Conservation (phyloP, 2,329 filamentous ascomycete species). For the Fusarium luffae region DNA sequence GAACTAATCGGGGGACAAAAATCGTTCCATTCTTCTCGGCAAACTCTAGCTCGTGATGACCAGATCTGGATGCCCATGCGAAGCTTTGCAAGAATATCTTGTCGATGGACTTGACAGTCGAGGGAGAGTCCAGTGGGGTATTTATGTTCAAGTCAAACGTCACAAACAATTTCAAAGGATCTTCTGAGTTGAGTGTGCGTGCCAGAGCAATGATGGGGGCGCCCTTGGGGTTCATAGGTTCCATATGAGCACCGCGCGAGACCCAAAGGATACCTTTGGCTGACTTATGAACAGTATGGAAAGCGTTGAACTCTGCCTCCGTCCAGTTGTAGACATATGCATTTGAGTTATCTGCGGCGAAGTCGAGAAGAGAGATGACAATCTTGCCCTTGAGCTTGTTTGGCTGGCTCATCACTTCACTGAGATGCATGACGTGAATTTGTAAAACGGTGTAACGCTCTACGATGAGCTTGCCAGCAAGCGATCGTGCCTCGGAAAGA, state of each 20-base stretch:
- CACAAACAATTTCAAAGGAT: conserved; percentile 55
- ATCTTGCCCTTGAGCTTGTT: conserved; percentile 42
- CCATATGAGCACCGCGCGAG: conserved; percentile 56
- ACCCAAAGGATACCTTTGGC: conserved; percentile 61
- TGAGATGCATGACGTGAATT: conserved; percentile 8
- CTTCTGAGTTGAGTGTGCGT: conserved; percentile 62
- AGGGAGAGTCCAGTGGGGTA: conserved; percentile 11
- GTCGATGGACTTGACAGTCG: conserved; percentile 36
- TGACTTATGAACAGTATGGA: conserved; percentile 54
- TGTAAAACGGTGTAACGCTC: background rate
- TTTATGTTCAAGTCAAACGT: conserved; percentile 54
- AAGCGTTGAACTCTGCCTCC: conserved; percentile 52
- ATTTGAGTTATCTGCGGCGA: conserved; percentile 43
- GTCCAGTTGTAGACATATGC: conserved; percentile 54
- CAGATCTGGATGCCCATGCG: conserved; percentile 10
- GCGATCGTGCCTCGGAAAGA: conserved; percentile 6
- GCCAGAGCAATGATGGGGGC: conserved; percentile 59
- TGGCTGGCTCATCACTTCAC: conserved; percentile 23
- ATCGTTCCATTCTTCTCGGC: conserved; percentile 52
- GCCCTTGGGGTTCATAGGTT: conserved; percentile 49
- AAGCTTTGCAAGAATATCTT: conserved; percentile 45
- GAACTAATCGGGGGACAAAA: conserved; percentile 58
- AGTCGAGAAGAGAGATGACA: conserved; percentile 61
- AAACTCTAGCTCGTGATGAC: conserved; percentile 57
- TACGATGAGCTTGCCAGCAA: conserved; percentile 21